A percentile compares a stretch with the other conserved stretches of the same genome.
phyloP scores from a whole-genome alignment of 371 early-diverging fungal species.

The Vittaforma corneae region DNA sequence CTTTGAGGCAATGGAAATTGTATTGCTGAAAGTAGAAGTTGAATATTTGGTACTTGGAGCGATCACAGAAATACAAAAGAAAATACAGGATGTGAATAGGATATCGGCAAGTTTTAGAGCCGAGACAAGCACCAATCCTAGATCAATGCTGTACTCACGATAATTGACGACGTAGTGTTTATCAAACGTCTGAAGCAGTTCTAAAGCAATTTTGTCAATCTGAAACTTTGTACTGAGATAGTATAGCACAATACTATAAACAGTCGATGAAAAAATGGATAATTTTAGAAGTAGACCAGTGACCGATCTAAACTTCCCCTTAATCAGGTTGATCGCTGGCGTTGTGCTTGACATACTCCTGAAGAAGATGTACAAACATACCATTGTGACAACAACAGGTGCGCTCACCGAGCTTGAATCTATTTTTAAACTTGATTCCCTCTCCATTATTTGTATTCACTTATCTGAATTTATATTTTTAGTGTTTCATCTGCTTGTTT shows the following conservation, averaged over 20 bases:
- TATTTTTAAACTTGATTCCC: background rate
- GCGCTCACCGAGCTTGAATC: background rate
- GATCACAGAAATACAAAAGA: background rate
- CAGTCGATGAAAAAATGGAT: background rate
- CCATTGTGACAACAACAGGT: background rate
- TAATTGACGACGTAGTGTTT: background rate
- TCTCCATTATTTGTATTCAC: background rate
- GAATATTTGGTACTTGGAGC: background rate
- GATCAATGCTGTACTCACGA: background rate
- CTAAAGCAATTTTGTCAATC: background rate
- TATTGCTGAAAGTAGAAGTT: background rate
- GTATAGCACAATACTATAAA: background rate
- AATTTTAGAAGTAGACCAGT: background rate
- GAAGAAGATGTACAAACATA: background rate
- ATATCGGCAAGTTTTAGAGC: conserved; percentile 6
- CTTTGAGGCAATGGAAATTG: background rate
- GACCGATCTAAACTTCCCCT: background rate
- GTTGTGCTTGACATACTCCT: background rate
- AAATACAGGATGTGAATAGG: conserved; percentile 3
- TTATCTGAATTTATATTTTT: background rate
- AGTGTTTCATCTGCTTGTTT: background rate
- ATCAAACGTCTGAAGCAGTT: background rate
- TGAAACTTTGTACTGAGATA: background rate
- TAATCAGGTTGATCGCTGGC: background rate
- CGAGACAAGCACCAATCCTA: background rate